These are phyloP conservation scores for Gonium pectorale DNA, from an alignment of 139 green algal species.

Conservation along the genomic window DNA sequence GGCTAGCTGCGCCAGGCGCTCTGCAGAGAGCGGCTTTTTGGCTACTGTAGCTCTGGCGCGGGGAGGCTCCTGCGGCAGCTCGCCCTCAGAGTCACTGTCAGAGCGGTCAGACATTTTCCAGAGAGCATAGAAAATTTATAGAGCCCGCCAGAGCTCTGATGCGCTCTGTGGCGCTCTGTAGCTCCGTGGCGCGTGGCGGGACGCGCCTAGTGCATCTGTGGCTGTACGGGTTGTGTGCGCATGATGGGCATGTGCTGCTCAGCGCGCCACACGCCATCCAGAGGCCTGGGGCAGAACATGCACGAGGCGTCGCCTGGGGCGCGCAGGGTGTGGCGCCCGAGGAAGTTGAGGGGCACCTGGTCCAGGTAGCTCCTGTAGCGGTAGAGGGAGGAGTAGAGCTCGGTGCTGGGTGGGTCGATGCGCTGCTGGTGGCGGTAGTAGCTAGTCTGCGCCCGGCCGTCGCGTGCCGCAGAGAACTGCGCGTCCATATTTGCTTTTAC, in stretches of 20 bases:
- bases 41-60: too few species aligned
- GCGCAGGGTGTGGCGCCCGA: neutral
- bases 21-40: neutral
- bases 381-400: conserved; percentile 3
- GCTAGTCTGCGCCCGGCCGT: neutral
- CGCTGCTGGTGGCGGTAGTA: conserved; percentile 19
- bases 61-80: neutral
- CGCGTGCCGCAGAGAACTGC: neutral
- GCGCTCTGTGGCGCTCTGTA: conserved; percentile 10
- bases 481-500: conserved; percentile 12
- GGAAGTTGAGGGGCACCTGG: conserved; percentile 15
- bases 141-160: neutral
- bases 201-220: conserved; percentile 12
- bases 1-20: neutral
- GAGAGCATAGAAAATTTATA: conserved; percentile 1
- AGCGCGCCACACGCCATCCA: neutral
- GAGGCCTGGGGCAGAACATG: conserved; percentile 19
- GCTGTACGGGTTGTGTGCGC: neutral
- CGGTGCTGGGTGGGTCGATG: neutral
- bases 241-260: conserved; percentile 26
- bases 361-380: conserved; percentile 6
- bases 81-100: neutral
- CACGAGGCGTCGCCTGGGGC: neutral
- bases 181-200: neutral
- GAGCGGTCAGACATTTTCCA: conserved; percentile 32